Percentiles rank a stretch among this genome's conserved stretches.
Evolutionary conservation across 208 protist species (phyloP).

Genomic region (Crithidia sp.): DNA sequence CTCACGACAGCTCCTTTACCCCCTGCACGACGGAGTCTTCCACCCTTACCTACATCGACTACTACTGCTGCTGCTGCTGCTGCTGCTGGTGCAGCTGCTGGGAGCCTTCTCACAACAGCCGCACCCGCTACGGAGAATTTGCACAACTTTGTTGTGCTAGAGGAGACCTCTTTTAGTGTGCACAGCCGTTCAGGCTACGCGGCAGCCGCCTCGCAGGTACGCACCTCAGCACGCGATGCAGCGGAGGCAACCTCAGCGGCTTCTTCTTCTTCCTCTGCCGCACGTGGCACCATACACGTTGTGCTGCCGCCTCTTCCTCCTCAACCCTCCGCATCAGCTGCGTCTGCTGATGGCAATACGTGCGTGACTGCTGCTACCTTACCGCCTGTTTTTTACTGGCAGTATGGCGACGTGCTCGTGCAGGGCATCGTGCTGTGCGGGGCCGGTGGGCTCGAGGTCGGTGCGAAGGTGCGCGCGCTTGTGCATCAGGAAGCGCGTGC

Average conservation of each 20-base stretch:
- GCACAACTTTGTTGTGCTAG: slow-evolving; percentile 10
- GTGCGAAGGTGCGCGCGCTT: slow-evolving; percentile 18
- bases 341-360: background rate
- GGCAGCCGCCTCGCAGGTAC: slow-evolving; percentile 1
- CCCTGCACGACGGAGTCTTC: background rate
- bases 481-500: slow-evolving; percentile 3
- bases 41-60: background rate
- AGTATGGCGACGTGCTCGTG: slow-evolving; percentile 46
- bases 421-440: slow-evolving; percentile 47
- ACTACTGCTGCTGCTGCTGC: background rate
- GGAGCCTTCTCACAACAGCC: background rate
- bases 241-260: background rate
- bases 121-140: background rate
- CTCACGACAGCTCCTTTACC: background rate
- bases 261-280: background rate
- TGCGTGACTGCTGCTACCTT: slow-evolving; percentile 19
- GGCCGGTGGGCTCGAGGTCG: slow-evolving; percentile 19
- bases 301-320: background rate
- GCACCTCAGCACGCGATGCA: background rate
- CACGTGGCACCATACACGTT: slow-evolving; percentile 14
- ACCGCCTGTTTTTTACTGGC: slow-evolving; percentile 51
- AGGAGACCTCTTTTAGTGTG: slow-evolving; percentile 1
- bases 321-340: background rate
- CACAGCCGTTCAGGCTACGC: slow-evolving; percentile 1
- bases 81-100: no score